A percentile compares a stretch with the other conserved stretches of the same genome.
These are phyloP conservation scores for Mariannaea sp. DNA, from an alignment of 2,329 filamentous ascomycete species.

Conservation along the genomic window DNA sequence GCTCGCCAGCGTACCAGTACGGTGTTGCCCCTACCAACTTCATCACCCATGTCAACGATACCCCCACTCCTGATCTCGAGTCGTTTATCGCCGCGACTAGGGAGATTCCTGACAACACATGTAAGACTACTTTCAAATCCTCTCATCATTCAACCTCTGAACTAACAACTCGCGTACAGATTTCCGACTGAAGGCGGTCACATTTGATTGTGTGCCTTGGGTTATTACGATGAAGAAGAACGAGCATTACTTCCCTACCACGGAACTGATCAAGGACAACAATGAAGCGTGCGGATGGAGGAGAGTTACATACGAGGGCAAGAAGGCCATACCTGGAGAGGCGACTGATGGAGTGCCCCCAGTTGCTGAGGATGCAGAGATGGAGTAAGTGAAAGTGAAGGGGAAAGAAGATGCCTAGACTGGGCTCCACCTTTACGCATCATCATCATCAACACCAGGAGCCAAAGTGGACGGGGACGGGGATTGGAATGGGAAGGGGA, in stretches of 20 bases:
- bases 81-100: conserved; percentile 80
- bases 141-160: background rate
- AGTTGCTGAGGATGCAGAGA: conserved; percentile 49
- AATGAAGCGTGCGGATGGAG: conserved; percentile 65
- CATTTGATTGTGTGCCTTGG: conserved; percentile 98
- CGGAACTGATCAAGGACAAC: conserved; percentile 70
- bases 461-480: too few species aligned
- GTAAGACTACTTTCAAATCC: conserved; percentile 50
- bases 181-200: conserved; percentile 96
- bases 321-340: conserved; percentile 58
- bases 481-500: background rate
- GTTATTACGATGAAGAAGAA: conserved; percentile 99
- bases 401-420: background rate
- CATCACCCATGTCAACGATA: conserved; percentile 92
- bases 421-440: background rate
- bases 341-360: conserved; percentile 54
- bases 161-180: conserved; percentile 59
- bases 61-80: conserved; percentile 80
- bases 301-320: conserved; percentile 65
- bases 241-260: conserved; percentile 86
- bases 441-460: too few species aligned
- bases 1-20: conserved; percentile 86
- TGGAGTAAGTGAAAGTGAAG: conserved; percentile 42
- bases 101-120: conserved; percentile 93
- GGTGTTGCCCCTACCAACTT: conserved; percentile 96